Conservation (phyloP, 768 basidiomycete species). For the Calocybe indica region DNA sequence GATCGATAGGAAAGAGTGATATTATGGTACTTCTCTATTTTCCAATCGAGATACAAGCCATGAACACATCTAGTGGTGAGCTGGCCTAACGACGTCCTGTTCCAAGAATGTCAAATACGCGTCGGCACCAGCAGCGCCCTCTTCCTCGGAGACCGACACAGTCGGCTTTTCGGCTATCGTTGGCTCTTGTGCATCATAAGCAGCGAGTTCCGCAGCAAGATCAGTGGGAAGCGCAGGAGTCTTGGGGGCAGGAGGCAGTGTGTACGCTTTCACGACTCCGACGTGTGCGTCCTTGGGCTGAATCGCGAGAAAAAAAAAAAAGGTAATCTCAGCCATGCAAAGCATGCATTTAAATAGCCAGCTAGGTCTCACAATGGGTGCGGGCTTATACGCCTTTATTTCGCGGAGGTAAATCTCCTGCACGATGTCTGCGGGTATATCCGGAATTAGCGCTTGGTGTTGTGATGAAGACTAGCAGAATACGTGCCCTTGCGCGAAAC, state of each 20-base stretch:
- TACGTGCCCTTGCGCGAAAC: conserved; percentile 59
- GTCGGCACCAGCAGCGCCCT: conserved; percentile 55
- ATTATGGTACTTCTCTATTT: too few relatives aligned
- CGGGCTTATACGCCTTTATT: conserved; percentile 85
- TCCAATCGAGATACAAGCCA: too few relatives aligned
- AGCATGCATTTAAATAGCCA: too few relatives aligned
- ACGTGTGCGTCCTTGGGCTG: conserved; percentile 91
- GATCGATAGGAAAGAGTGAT: too few relatives aligned
- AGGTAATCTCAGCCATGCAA: not conserved
- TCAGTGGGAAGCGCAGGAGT: conserved; percentile 73
- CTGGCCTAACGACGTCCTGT: conserved; percentile 67
- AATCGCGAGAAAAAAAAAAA: conserved; percentile 1
- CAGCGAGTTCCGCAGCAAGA: conserved; percentile 82
- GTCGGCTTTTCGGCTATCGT: conserved; percentile 33
- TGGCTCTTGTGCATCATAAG: conserved; percentile 83
- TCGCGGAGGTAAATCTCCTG: conserved; percentile 91
- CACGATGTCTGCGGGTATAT: conserved; percentile 69
- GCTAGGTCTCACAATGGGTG: conserved; percentile 51
- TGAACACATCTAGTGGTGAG: conserved; percentile 32
- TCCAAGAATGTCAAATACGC: conserved; percentile 79
- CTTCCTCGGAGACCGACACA: conserved; percentile 27
- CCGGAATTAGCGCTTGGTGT: conserved; percentile 24
- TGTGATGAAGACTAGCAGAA: not conserved
- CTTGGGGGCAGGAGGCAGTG: conserved; percentile 67
- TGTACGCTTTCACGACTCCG: conserved; percentile 79